Conservation (phyloP, 805 yeast species). For the Myxozyma mucilagina region DNA sequence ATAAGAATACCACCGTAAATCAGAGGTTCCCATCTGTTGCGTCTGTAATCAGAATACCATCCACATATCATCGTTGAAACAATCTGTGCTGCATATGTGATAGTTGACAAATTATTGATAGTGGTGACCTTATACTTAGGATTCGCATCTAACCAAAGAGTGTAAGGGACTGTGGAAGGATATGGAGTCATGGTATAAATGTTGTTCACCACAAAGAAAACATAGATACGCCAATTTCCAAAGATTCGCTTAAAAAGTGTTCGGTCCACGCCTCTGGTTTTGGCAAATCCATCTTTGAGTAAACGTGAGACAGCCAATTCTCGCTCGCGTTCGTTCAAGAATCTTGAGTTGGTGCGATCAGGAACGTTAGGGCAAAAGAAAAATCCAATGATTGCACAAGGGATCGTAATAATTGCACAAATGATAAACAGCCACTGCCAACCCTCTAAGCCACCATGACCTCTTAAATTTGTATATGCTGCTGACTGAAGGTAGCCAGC, state of each 20-base stretch:
- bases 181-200: constrained; percentile 28
- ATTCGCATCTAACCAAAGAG: constrained; percentile 18
- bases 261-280: constrained; percentile 19
- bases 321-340: constrained; percentile 57
- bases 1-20: constrained; percentile 16
- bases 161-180: constrained; percentile 21
- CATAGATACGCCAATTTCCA: constrained; percentile 21
- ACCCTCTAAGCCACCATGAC: constrained; percentile 52
- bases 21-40: constrained; percentile 24
- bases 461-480: constrained; percentile 47
- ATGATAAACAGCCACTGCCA: constrained; percentile 76
- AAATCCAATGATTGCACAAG: constrained; percentile 56
- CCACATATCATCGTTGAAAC: constrained; percentile 39
- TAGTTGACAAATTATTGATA: constrained; percentile 52
- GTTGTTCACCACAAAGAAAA: constrained; percentile 19
- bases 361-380: constrained; percentile 70
- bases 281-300: constrained; percentile 25
- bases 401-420: constrained; percentile 60
- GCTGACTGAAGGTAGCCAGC: constrained; percentile 50
- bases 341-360: constrained; percentile 51
- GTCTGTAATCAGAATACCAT: constrained; percentile 48
- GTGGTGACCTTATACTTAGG: constrained; percentile 6
- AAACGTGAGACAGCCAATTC: constrained; percentile 51
- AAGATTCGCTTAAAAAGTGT: constrained; percentile 22
- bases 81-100: constrained; percentile 62